Evolutionary conservation across 2,329 filamentous ascomycete genomes (phyloP), one percentile per base, ranked within the genome.

Genomic region (Beauveria scarabaeidicola): DNA sequence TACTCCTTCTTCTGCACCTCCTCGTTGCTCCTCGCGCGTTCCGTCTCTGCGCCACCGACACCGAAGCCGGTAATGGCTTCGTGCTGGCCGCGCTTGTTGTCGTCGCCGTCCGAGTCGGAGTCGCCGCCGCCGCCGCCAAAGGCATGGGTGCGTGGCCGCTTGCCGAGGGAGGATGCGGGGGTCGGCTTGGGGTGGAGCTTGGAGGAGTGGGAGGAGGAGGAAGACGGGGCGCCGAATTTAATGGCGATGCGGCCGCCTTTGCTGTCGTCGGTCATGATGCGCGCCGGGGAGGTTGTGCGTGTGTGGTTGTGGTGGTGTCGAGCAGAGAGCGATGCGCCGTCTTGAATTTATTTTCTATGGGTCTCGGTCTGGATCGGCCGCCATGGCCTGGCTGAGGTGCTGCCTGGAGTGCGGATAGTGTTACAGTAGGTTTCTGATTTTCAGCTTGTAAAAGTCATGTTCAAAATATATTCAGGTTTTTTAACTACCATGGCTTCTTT

Each of bases 11-110:
- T 70, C 21, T 60, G 11, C 9, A 64, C 62, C 46, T 52, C 38
- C 47, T 58, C 60, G 25, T 66, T 70, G 6, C 61, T 47, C 74
- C 70, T 63, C 70, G 64, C 63, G 64, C 63, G 69, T 62, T 69
- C 81, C 74, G 64, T 72, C 63, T 74, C 73, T 15, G 72, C 71
- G 10, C 72, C 72, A 13, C 81, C 78, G 27, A 69, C 73, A 1
- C 77, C 78, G 62, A 82, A 80, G 0, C 76, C 79, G 8, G 77
- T 78, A 32, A 84, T 81, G 25, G 67, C 69, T 66, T 83, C 77
- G 63, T 78, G 74, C 29, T 67, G 72, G 36, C 66, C 68, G 56
- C 64, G 62, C 43, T 59, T 61, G 21, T 60, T 65, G 47, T 72
- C 69, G 32, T 69, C 68, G 53, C 74, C 75, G 3, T 11, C 27